Conservation (phyloP, 2,329 filamentous ascomycete species). For the Botrytis cinerea region DNA sequence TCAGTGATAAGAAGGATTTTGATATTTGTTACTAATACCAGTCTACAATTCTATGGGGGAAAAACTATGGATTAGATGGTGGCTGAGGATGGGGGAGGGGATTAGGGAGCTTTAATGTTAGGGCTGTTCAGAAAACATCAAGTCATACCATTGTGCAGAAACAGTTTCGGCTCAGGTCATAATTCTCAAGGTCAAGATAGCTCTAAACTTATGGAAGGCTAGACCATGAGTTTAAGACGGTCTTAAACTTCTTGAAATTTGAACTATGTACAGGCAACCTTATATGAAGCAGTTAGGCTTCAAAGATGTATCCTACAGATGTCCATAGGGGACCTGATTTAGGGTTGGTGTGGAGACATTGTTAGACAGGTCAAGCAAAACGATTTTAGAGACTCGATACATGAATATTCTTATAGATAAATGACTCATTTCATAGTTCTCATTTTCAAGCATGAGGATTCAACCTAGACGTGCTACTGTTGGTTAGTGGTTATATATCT, state of each 20-base stretch:
- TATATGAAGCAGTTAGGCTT: background rate
- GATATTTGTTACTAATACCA: background rate
- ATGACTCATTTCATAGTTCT: background rate
- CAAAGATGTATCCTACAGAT: background rate
- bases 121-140: background rate
- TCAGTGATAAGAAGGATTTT: constrained; percentile 15
- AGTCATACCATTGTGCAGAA: background rate
- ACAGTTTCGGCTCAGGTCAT: background rate
- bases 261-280: background rate
- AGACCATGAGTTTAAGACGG: background rate
- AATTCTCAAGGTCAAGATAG: background rate
- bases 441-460: background rate
- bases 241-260: background rate
- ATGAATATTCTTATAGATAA: no score
- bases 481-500: background rate
- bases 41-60: no score
- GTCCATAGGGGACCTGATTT: background rate
- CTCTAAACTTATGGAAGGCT: background rate
- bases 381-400: background rate
- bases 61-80: no score
- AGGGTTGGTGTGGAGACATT: background rate
- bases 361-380: background rate
- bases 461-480: background rate
- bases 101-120: background rate
- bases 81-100: no score